Evolutionary conservation across 108 stramenopile species (phyloP).

Genomic region (Cyclostephanos tholiformis): DNA sequence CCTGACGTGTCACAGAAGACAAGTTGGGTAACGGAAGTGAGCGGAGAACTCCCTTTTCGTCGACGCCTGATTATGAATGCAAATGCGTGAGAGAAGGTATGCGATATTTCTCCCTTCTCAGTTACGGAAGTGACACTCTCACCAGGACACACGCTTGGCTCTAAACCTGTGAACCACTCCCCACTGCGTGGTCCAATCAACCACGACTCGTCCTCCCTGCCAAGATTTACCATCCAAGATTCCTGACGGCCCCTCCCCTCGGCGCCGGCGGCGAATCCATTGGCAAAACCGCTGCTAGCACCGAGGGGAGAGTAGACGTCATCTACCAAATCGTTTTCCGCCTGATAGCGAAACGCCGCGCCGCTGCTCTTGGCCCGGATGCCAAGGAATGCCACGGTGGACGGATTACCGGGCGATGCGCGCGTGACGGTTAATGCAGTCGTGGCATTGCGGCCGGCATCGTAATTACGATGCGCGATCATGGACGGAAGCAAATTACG

Average conservation of each 20-base stretch:
- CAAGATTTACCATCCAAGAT: conserved; percentile 81
- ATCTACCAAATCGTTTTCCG: conserved; percentile 13
- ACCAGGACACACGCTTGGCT: conserved; percentile 66
- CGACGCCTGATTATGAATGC: conserved; percentile 45
- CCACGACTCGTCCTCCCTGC: conserved; percentile 70
- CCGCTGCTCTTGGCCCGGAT: conserved; percentile 28
- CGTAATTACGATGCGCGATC: background rate
- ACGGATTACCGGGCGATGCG: conserved; percentile 26
- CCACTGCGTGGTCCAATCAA: conserved; percentile 59
- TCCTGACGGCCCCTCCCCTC: conserved; percentile 51
- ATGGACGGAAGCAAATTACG: background rate
- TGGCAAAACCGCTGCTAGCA: background rate
- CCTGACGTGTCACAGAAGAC: conserved; percentile 68
- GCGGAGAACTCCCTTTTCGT: conserved; percentile 55
- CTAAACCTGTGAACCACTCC: conserved; percentile 78
- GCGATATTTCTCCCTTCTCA: background rate
- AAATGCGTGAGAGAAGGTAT: background rate
- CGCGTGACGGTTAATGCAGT: background rate
- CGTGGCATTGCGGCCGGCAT: background rate
- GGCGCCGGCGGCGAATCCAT: conserved; percentile 14
- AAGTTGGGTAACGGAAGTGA: conserved; percentile 77
- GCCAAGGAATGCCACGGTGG: conserved; percentile 30
- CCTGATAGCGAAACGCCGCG: conserved; percentile 22
- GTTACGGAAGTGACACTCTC: conserved; percentile 11
- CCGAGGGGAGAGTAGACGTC: background rate